Base-by-base conservation (phyloP, 345 rosid genomes). In the Firmiana major region DNA sequence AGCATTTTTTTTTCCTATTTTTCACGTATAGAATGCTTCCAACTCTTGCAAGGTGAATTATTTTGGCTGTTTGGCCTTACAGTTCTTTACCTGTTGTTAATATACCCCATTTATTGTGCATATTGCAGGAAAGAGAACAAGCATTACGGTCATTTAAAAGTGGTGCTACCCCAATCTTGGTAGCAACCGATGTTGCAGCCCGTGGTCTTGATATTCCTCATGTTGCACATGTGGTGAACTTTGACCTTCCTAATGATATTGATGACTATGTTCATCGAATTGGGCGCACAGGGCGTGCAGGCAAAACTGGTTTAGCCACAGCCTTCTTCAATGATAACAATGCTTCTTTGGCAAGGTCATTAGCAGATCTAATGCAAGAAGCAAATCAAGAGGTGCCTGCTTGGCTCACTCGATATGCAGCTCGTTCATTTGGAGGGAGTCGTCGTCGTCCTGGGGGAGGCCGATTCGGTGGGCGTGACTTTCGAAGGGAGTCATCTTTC, bases 231-330 rank as follows among this genome's bases (percentile, higher is more conserved):
- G 99, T 95, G 6, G 97, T 95, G 67, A 95, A 95, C 81, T 95
- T 95, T 62, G 98, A 95, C 83, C 94, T 95, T 49, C 99, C 99
- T 9, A 93, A 93, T 75, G 99, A 95, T 77, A 95, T 95, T 34
- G 98, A 95, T 74, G 99, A 95, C 81, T 95, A 95, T 58, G 99
- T 95, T 43, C 99, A 95, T 80, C 94, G 98, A 13, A 95, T 95
- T 75, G 99, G 99, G 81, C 79, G 99, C n/a, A 95, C 99, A 49
- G 99, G 99, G 43, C 90, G 99, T 69, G 99, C 99, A 21, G 99
- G 99, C 58, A 95, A 95, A 70, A 63, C 88, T 55, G 99, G 99
- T 62, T 82, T 95, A 54, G 99, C 99, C 4, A 93, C 99, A 63
- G 98, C 99, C 80, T 95, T 95, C 87, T 95, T 95, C 82, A 93